Conservation (phyloP, 1,139 yeast species). For the Yamadazyma atmosphaerica region DNA sequence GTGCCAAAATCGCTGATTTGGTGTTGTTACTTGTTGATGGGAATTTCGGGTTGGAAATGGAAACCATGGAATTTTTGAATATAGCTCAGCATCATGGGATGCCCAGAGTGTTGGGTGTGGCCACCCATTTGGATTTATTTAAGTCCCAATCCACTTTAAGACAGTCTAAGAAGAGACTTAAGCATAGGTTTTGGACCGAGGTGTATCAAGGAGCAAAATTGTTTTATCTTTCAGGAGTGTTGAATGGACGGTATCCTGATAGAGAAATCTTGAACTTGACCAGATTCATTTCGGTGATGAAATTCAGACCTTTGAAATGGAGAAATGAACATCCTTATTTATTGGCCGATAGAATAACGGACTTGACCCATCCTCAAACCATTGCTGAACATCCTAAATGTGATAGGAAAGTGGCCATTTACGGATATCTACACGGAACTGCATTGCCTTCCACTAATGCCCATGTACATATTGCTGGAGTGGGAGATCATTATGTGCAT, state of each 20-base stretch:
- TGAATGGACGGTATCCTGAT: conserved; percentile 97
- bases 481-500: conserved; percentile 81
- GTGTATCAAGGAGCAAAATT: conserved; percentile 98
- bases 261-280: conserved; percentile 90
- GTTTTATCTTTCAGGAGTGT: conserved; percentile 91
- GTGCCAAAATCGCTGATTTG: conserved; percentile 93
- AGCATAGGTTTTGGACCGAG: conserved; percentile 98
- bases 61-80: conserved; percentile 97
- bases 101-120: conserved; percentile 95
- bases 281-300: conserved; percentile 94
- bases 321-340: conserved; percentile 97
- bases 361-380: conserved; percentile 86
- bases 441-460: conserved; percentile 75
- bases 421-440: conserved; percentile 95
- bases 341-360: conserved; percentile 90
- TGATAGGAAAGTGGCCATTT: conserved; percentile 87
- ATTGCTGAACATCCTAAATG: conserved; percentile 78
- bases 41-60: conserved; percentile 98
- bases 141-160: conserved; percentile 86
- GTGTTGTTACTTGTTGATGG: conserved; percentile 91
- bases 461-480: conserved; percentile 90
- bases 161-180: conserved; percentile 87
- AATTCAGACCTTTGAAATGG: conserved; percentile 97
- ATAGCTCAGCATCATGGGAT: conserved; percentile 98
- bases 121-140: conserved; percentile 94